Percentiles rank a stretch among this genome's conserved stretches.
These are phyloP conservation scores for Globisporangium perplexum DNA, from an alignment of 352 stramenopile species.

Conservation along the genomic window DNA sequence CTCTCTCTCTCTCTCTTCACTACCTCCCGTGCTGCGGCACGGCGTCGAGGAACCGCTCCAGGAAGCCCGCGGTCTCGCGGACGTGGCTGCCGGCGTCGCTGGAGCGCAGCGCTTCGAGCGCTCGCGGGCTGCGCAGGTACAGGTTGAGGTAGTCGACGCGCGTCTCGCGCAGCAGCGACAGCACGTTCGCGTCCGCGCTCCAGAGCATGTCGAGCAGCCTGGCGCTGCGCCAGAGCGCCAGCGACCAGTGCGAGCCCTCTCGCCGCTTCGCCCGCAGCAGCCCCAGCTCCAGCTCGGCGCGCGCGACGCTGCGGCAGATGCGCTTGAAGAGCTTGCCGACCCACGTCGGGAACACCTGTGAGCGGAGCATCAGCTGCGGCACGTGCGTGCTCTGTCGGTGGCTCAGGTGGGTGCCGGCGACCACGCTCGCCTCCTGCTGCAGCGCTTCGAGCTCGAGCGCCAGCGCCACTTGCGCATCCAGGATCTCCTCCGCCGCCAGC, in stretches of 20 bases:
- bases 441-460: constrained; percentile 38
- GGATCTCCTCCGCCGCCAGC: constrained; percentile 26
- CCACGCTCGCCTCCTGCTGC: constrained; percentile 17
- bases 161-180: constrained; percentile 18
- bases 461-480: constrained; percentile 41
- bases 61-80: constrained; percentile 17
- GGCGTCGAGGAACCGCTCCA: constrained; percentile 28
- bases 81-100: constrained; percentile 22
- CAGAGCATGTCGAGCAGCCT: constrained; percentile 35
- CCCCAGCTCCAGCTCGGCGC: constrained; percentile 10
- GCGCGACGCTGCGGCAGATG: constrained; percentile 26
- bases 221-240: constrained; percentile 46
- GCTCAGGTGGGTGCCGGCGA: constrained; percentile 15
- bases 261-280: background rate
- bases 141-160: constrained; percentile 47
- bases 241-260: constrained; percentile 18
- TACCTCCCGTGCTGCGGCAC: constrained; percentile 15
- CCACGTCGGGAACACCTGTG: constrained; percentile 19
- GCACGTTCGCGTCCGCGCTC: constrained; percentile 15
- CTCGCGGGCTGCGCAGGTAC: constrained; percentile 33
- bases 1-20: too few species aligned
- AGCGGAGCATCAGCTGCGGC: constrained; percentile 15
- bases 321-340: constrained; percentile 40
- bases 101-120: constrained; percentile 16
- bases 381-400: constrained; percentile 14